A percentile compares a stretch with the other conserved stretches of the same genome.
phyloP scores from a whole-genome alignment of 1,284 basidiomycete genomes.

The Mycosarcoma maydis region DNA sequence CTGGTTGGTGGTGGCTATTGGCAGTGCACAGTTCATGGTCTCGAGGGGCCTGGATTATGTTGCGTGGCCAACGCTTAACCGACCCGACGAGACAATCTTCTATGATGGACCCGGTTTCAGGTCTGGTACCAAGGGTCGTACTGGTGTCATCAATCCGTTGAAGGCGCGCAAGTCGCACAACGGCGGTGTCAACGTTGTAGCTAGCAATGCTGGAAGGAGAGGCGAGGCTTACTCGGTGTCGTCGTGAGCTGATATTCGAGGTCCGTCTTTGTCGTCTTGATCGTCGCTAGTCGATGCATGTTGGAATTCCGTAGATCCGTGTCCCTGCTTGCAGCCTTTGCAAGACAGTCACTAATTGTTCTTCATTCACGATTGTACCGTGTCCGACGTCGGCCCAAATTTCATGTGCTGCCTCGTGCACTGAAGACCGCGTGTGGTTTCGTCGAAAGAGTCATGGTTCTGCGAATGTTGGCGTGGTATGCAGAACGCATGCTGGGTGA shows the following conservation, averaged over 20 bases:
- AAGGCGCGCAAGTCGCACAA: constrained; percentile 17
- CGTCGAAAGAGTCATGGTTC: too few species aligned
- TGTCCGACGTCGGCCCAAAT: too few species aligned
- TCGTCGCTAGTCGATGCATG: too few species aligned
- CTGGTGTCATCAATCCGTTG: constrained; percentile 33
- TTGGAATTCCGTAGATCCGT: too few species aligned
- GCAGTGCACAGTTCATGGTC: constrained; percentile 52
- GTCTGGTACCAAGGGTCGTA: constrained; percentile 52
- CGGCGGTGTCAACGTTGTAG: neutral
- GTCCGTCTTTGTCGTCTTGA: too few species aligned
- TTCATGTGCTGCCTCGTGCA: too few species aligned
- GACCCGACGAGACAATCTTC: constrained; percentile 57
- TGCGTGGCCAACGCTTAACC: constrained; percentile 64
- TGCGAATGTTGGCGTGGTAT: too few species aligned
- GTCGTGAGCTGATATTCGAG: neutral
- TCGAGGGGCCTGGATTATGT: constrained; percentile 63
- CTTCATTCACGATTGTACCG: too few species aligned
- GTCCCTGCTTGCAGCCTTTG: too few species aligned
- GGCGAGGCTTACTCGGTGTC: constrained; percentile 34
- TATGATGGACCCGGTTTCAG: constrained; percentile 65
- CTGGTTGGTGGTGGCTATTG: constrained; percentile 47
- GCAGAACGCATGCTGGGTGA: too few species aligned
- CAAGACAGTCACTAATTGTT: too few species aligned
- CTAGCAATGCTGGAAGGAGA: constrained; percentile 21
- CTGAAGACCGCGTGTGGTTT: too few species aligned